phyloP scores from a whole-genome alignment of 1,284 basidiomycete genomes.

The Papiliotrema flavescens region DNA sequence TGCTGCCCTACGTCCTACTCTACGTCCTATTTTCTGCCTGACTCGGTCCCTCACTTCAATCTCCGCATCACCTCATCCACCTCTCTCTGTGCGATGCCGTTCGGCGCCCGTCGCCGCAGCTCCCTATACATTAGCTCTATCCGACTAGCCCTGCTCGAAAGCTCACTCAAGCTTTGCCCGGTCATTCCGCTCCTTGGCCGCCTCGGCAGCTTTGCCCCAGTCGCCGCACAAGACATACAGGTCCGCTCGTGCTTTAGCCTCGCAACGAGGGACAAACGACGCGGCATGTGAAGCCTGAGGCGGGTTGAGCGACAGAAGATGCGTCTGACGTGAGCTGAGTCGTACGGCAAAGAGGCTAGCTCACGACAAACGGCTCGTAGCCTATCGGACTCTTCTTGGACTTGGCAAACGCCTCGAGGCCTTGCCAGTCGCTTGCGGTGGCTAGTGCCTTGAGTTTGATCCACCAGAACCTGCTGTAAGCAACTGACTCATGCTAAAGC shows the following conservation, averaged over 20 bases:
- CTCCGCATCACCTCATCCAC: conserved; percentile 60
- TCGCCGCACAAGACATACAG: conserved; percentile 83
- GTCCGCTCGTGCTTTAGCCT: conserved; percentile 74
- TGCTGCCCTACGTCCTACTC: no score
- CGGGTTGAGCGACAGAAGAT: conserved; percentile 37
- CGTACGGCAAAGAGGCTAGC: conserved; percentile 35
- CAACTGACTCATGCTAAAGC: background rate
- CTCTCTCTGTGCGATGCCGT: conserved; percentile 71
- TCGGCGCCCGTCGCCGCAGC: conserved; percentile 66
- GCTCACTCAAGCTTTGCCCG: conserved; percentile 76
- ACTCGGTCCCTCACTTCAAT: conserved; percentile 5
- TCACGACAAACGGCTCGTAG: conserved; percentile 85
- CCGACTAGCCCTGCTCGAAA: background rate
- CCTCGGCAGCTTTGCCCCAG: conserved; percentile 79
- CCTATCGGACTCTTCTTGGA: conserved; percentile 90
- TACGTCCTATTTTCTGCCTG: no score
- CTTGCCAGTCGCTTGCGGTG: conserved; percentile 74
- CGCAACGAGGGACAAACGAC: conserved; percentile 73
- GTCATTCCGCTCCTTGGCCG: conserved; percentile 80
- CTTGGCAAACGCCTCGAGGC: conserved; percentile 74
- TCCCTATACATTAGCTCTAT: conserved; percentile 53
- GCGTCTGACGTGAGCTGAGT: conserved; percentile 51
- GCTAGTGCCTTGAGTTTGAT: conserved; percentile 79
- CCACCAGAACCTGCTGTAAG: conserved; percentile 66
- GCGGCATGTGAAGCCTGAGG: conserved; percentile 65